Evolutionary conservation across 495 filamentous ascomycete genomes (phyloP).

Genomic region (Tuber melanosporum): DNA sequence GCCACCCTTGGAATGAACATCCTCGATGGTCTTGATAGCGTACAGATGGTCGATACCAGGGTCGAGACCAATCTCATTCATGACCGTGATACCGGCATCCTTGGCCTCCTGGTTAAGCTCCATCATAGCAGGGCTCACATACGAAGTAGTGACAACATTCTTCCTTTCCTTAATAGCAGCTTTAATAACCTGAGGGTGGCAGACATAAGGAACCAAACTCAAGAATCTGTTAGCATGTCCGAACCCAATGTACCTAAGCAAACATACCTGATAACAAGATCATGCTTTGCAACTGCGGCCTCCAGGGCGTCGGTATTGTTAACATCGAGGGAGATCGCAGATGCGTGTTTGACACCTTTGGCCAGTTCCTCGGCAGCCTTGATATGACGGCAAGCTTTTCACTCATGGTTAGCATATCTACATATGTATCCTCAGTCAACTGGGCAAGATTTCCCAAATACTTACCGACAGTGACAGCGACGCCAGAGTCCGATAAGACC

Average conservation of each 20-base stretch:
- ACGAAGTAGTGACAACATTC: slow-evolving; percentile 93
- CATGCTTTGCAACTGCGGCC: slow-evolving; percentile 65
- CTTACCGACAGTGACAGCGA: slow-evolving; percentile 78
- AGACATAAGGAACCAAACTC: slow-evolving; percentile 83
- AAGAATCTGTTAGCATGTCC: background rate
- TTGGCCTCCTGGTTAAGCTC: slow-evolving; percentile 78
- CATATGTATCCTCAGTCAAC: slow-evolving; percentile 9
- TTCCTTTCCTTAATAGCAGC: slow-evolving; percentile 89
- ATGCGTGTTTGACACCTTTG: slow-evolving; percentile 61
- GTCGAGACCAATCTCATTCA: slow-evolving; percentile 92
- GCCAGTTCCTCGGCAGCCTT: slow-evolving; percentile 67
- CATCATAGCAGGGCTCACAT: slow-evolving; percentile 86
- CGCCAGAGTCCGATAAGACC: slow-evolving; percentile 64
- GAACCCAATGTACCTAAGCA: background rate
- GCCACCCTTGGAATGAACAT: slow-evolving; percentile 75
- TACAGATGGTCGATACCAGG: slow-evolving; percentile 70
- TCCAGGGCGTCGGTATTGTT: slow-evolving; percentile 66
- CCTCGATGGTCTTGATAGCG: slow-evolving; percentile 80
- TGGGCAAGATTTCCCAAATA: slow-evolving; percentile 22
- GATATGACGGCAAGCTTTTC: slow-evolving; percentile 75
- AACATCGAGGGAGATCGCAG: slow-evolving; percentile 77
- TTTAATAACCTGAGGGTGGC: slow-evolving; percentile 85
- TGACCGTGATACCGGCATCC: slow-evolving; percentile 89
- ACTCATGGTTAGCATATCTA: slow-evolving; percentile 12
- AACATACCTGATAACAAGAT: slow-evolving; percentile 59